These are phyloP conservation scores for Vinca major DNA, from an alignment of 305 asterid genomes.

Conservation along the genomic window DNA sequence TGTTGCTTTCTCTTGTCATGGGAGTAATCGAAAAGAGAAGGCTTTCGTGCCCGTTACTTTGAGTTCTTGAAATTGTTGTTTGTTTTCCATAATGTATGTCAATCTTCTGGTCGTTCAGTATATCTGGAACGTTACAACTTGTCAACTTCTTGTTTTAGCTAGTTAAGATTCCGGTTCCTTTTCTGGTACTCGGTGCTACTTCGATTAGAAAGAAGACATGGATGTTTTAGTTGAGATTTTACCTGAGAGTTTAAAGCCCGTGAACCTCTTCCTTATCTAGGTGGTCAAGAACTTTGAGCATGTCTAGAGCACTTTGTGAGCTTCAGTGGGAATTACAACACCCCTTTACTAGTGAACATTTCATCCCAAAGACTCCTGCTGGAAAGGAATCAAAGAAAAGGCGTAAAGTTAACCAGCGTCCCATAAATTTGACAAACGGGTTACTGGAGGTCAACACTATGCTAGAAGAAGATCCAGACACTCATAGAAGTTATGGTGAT, in stretches of 20 bases:
- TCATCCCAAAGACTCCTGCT: constrained; percentile 52
- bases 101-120: neutral
- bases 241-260: too few species aligned
- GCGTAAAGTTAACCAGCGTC: constrained; percentile 16
- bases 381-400: constrained; percentile 46
- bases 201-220: too few species aligned
- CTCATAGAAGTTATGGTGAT: constrained; percentile 11
- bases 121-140: neutral
- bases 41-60: neutral
- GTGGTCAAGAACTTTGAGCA: constrained; percentile 79
- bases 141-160: neutral
- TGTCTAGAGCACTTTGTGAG: constrained; percentile 73
- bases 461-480: constrained; percentile 15
- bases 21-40: neutral
- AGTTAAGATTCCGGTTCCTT: neutral
- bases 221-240: too few species aligned
- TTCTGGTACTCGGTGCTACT: too few species aligned
- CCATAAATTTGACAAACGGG: constrained; percentile 20
- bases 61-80: too few species aligned
- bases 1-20: neutral
- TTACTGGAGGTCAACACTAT: constrained; percentile 16
- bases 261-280: constrained; percentile 23
- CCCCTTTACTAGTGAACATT: constrained; percentile 19
- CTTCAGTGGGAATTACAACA: constrained; percentile 58
- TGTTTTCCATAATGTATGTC: too few species aligned